Base-by-base conservation (phyloP, 225 moss, liverwort and hornwort species). In the Physcomitrium patens region DNA sequence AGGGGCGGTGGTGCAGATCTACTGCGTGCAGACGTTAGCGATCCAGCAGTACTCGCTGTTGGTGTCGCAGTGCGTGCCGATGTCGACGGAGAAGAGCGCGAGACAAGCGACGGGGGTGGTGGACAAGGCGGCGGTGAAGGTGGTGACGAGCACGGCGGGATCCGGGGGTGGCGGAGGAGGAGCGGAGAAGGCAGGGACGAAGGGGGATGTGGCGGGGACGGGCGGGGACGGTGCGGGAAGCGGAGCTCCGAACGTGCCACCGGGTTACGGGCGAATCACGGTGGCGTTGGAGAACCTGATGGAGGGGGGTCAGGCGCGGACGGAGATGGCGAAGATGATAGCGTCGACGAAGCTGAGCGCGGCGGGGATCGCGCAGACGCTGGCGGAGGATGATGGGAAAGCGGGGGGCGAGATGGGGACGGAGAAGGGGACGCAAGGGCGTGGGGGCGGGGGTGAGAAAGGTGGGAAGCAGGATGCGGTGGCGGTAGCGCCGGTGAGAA, bases 11-110 rank as follows among this genome's bases (percentile, higher is more conserved):
- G 99, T 95, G 10, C 91, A 95, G 81, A 86, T 99, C n/a, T 99
- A 92, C 63, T 99, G 99, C 79, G 95, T 99, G 48, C 99, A 99
- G 79, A 99, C 99, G 31, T 89, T 90, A 74, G 99, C 93, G 18
- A 99, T 99, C 74, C 99, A 99, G 82, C 99, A 91, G 80, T 99
- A 95, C 77, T 85, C 90, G 16, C 89, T 99, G 37, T 86, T 93
- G 67, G 84, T 93, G 52, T 90, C 93, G 62, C 95, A 91, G 75
- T 95, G 99, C 75, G 60, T 91, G 58, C 90, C 91, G 41, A 66
- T 82, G 68, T 72, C 87, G 45, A 78, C 80, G 65, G 99, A 93
- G 55, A 80, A 86, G 60, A 56, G 78, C 27, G 82, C 63, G 16
- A 88, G 85, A 67, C 82, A 80, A 69, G 51, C 80, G 51, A 60